Conservation (phyloP, 2,329 filamentous ascomycete species). For the Penicillium thymicola region DNA sequence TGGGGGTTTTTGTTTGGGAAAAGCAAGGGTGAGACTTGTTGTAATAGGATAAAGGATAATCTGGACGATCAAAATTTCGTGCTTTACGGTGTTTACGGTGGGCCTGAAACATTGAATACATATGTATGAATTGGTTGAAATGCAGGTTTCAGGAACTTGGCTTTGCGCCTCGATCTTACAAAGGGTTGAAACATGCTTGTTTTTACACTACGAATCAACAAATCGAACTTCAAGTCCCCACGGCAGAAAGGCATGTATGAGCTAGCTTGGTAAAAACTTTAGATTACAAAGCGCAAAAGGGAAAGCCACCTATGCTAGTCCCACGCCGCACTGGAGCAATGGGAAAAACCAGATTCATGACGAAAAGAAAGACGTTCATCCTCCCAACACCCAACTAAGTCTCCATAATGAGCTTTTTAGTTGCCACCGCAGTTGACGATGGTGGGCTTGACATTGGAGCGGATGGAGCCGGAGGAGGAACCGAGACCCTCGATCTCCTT, state of each 20-base stretch:
- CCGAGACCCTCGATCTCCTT: slow-evolving; percentile 60
- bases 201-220: not conserved
- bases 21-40: too few relatives aligned
- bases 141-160: not conserved
- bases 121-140: not conserved
- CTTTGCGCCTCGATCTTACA: not conserved
- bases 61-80: not conserved
- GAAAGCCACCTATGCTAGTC: slow-evolving; percentile 9
- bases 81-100: not conserved
- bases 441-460: slow-evolving; percentile 54
- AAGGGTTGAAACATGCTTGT: not conserved
- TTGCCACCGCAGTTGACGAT: slow-evolving; percentile 51
- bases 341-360: not conserved
- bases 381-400: slow-evolving; percentile 7
- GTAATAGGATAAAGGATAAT: not conserved
- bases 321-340: not conserved
- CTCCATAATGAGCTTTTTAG: slow-evolving; percentile 34
- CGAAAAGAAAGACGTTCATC: slow-evolving; percentile 8
- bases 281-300: slow-evolving; percentile 26
- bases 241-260: slow-evolving; percentile 6
- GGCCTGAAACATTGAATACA: too few relatives aligned
- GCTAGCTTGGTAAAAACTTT: slow-evolving; percentile 24
- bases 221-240: not conserved
- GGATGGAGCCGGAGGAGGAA: slow-evolving; percentile 50
- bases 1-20: not conserved